Base-by-base conservation (phyloP, 257 asterid species). In the Solanum arcanum region DNA sequence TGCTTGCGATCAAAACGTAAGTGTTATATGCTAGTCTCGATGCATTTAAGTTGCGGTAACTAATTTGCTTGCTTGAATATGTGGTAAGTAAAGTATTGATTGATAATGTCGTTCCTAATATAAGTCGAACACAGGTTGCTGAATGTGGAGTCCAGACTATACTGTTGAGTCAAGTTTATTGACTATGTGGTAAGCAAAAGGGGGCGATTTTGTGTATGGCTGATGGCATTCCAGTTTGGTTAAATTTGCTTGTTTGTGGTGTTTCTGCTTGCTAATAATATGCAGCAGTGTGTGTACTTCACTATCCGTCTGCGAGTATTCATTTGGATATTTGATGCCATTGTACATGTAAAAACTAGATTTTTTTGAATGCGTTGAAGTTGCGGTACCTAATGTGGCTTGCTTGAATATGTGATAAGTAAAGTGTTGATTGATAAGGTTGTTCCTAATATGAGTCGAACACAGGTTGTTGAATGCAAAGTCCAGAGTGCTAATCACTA, bases 401-500 rank as follows among this genome's bases (percentile, higher is more conserved):
- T 13, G 83, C 8, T 41, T 39, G 83, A 75, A 41, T 75, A 75
- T 23, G 59, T 75, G 83, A 9, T 74, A 8, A 74, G 21, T 7
- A 23, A 41, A 12, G 59, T 52, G 6, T 52, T 52, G 62, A 75
- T 75, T 21, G 59, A 75, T 41, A 49, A 93, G 98, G 98, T 95
- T 9, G 4, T 52, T 52, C 96, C 97, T 81, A 94, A 97, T 95
- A 95, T 96, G 97, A 93, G 97, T 95, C 94, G 94, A 97, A 94
- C 98, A 98, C 98, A 94, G 95, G 98, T 95, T 94, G 95, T 95
- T 93, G 98, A 98, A 95, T 96, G 93, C 98, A 92, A 94, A 95
- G 95, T 96, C 97, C 95, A 94, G 98, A 96, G 98, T 95, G 98
- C 98, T 94, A 95, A 94, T 96, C 97, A 94, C 96, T 94, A 97